Evolutionary conservation across 176 grass and related monocot genomes (phyloP), one percentile per base, ranked within the genome.

Genomic region (Musa troglodytarum): DNA sequence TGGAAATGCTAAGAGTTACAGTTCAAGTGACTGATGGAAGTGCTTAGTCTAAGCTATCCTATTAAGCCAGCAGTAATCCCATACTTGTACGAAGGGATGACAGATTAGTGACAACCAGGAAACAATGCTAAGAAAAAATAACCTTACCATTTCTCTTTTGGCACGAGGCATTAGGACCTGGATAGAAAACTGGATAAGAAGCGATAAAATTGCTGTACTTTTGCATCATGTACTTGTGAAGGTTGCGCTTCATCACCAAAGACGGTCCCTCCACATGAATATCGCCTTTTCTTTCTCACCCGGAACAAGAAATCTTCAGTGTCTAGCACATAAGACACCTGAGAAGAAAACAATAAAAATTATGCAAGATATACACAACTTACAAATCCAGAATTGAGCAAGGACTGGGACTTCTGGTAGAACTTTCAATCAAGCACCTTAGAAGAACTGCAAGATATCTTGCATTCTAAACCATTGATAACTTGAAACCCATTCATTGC

Each of bases 401-500:
- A 55, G 52, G 11, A 56, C 50, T 20, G 63, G 13, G 28, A 22
- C 53, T 76, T 76, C 1, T 43, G 11, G 9, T 15, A 68, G 66
- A 78, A 50, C 24, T 6, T 17, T 21, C 75, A 13, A 17, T 25
- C 66, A 11, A 65, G 24, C 55, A 94, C 95, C 88, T 99, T 99
- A 20, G 90, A 94, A 53, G 84, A 83, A 78, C 68, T 87, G 82
- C 88, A 85, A n/a, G 90, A 87, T 77, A 99, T 87, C 87, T 99
- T 99, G 88, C 95, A 99, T 75, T 99, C 95, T 77, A 99, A 89
- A 56, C 90, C 90, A 82, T 99, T 99, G 65, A 79, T 74, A 78
- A 99, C 81, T 76, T 72, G 86, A 79, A 94, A 81, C 69, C 50
- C 83, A 78, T 91, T 82, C 80, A 91, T 89, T 49, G 83, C 73